Evolutionary conservation across 2,329 filamentous ascomycete genomes (phyloP), one percentile per base, ranked within the genome.

Genomic region (Penicillium glabrum): DNA sequence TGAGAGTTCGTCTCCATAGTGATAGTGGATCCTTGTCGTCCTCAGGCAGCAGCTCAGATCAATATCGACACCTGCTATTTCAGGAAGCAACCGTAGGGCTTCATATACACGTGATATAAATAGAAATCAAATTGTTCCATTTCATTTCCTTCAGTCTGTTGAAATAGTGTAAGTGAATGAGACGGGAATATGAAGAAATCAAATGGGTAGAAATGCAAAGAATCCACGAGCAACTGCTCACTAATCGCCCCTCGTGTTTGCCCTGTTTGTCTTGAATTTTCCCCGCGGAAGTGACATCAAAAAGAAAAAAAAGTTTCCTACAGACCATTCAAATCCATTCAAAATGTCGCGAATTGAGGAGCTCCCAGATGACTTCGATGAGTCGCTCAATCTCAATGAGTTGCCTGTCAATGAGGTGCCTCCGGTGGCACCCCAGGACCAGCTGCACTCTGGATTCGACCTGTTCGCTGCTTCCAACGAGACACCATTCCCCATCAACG

Each of bases 291-390:
- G 50, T 44, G 23, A 27, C 21, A 39, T 37, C 31, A 45, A 51
- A 19, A 16, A 35, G 27, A 45, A 39, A 45, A 45, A 53, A 53
- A 53, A 46, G 26, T 45, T 46, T 10, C 33, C 39, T 23, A 41
- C 21, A 37, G 21, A 31, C 49, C 37, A 51, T 50, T 37, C 48
- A 21, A 37, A 51, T 53, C 51, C 29, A 33, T 45, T 48, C 63
- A 67, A 46, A 31, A 77, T 90, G 66, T 86, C 86, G 2, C 72
- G 74, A 35, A 71, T 82, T 37, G 76, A 82, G 68, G 79, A 82
- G 64, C 76, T 82, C 31, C 78, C 79, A 35, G 79, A 81, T 64
- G 77, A 80, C 67, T 80, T 80, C 49, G 76, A 81, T 61, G 77
- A 80, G 66, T 74, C 73, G 8, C 68, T 79, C 57, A 65, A 78